Evolutionary conservation across 768 basidiomycete genomes (phyloP).

Genomic region (Fibroporia radiculosa): DNA sequence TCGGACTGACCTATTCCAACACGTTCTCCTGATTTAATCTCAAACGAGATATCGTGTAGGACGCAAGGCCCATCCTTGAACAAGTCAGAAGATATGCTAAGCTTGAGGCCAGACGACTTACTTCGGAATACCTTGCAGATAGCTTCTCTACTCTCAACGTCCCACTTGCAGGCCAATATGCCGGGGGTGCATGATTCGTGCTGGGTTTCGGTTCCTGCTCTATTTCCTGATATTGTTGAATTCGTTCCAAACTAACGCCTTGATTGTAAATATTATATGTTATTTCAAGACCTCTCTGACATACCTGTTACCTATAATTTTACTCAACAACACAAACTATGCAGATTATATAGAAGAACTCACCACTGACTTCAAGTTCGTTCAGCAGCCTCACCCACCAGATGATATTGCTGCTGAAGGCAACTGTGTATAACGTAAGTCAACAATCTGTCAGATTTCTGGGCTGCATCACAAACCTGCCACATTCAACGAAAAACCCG

Average conservation of each 20-base stretch:
- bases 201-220: conserved; percentile 41
- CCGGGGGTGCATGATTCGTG: conserved; percentile 39
- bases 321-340: no score
- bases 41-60: conserved; percentile 43
- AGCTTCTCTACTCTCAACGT: conserved; percentile 39
- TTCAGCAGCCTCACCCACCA: conserved; percentile 42
- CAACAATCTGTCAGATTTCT: not conserved
- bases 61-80: conserved; percentile 45
- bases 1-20: conserved; percentile 38
- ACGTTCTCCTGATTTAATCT: conserved; percentile 48
- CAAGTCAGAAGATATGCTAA: not conserved
- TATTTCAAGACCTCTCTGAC: not conserved
- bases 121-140: conserved; percentile 36
- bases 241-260: conserved; percentile 34
- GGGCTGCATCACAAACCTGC: conserved; percentile 24
- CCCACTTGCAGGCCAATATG: conserved; percentile 55
- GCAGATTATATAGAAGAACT: conserved; percentile 5
- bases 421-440: conserved; percentile 24
- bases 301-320: conserved; percentile 26
- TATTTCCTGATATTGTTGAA: conserved; percentile 44
- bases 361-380: conserved; percentile 38
- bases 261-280: not conserved
- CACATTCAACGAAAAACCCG: conserved; percentile 35
- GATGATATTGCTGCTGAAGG: conserved; percentile 50
- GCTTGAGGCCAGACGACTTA: conserved; percentile 5